These are phyloP conservation scores for Colletotrichum scovillei DNA, from an alignment of 2,329 filamentous ascomycete genomes.

Conservation along the genomic window DNA sequence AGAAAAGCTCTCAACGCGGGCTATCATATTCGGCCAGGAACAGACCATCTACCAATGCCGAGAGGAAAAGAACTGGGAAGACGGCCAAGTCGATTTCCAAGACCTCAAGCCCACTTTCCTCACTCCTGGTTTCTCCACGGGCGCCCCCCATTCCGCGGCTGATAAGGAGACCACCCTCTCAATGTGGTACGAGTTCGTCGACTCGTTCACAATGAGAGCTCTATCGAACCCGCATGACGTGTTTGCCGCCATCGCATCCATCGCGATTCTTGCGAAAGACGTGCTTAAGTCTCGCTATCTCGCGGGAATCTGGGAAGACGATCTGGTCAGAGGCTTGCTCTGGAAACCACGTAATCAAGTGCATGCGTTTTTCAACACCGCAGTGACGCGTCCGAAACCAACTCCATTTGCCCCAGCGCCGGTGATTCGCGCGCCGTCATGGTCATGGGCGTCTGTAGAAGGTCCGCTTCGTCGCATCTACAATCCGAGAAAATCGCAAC, in stretches of 20 bases:
- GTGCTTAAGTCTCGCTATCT: constrained; percentile 6
- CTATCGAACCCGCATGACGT: constrained; percentile 24
- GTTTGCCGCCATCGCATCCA: constrained; percentile 23
- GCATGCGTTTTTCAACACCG: neutral
- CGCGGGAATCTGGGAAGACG: constrained; percentile 16
- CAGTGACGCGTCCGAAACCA: constrained; percentile 3
- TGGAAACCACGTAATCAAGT: constrained; percentile 22
- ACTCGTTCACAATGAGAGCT: neutral
- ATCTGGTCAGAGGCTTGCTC: constrained; percentile 10
- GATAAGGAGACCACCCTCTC: constrained; percentile 2
- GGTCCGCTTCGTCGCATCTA: neutral
- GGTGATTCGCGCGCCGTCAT: constrained; percentile 15
- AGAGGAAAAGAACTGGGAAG: neutral
- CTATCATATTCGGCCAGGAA: constrained; percentile 1
- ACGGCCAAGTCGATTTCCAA: neutral
- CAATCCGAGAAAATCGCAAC: neutral
- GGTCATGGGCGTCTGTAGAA: constrained; percentile 27
- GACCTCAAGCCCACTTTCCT: neutral
- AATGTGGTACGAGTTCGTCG: constrained; percentile 9
- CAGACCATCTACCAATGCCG: constrained; percentile 12
- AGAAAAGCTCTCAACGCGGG: constrained; percentile 2
- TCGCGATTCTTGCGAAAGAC: constrained; percentile 9
- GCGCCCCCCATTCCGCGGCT: neutral
- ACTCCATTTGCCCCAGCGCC: constrained; percentile 4
- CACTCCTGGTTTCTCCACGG: neutral